Conservation (phyloP, 495 filamentous ascomycete genomes). For the Penicillium salamii region DNA sequence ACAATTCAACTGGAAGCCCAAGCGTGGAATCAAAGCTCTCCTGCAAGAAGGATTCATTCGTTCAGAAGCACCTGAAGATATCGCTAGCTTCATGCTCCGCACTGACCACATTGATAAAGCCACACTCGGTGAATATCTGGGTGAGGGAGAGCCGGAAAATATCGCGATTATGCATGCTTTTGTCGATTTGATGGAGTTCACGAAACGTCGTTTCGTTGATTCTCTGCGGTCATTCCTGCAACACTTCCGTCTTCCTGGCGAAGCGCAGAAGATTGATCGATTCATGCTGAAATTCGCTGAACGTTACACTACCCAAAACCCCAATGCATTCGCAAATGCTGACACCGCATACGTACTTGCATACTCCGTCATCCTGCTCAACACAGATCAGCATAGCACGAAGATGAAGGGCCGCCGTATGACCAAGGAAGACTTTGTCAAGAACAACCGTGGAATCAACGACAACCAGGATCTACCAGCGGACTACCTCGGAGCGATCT, state of each 20-base stretch:
- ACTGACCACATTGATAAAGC: constrained; percentile 82
- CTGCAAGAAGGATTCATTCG: constrained; percentile 82
- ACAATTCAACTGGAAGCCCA: constrained; percentile 98
- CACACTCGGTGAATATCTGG: constrained; percentile 90
- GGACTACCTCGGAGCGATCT: constrained; percentile 87
- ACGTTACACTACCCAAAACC: constrained; percentile 89
- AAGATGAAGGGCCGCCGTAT: constrained; percentile 81
- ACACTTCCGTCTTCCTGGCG: constrained; percentile 90
- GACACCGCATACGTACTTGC: constrained; percentile 95
- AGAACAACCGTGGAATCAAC: constrained; percentile 98
- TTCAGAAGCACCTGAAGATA: constrained; percentile 71
- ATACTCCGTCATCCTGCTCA: constrained; percentile 95
- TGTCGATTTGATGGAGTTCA: constrained; percentile 92
- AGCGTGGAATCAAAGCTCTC: constrained; percentile 83
- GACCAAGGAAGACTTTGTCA: constrained; percentile 96
- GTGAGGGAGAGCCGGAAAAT: constrained; percentile 87
- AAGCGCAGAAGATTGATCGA: constrained; percentile 98
- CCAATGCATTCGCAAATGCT: constrained; percentile 95
- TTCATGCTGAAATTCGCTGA: constrained; percentile 99
- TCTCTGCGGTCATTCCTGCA: constrained; percentile 88
- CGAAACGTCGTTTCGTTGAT: constrained; percentile 90
- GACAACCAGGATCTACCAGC: constrained; percentile 91
- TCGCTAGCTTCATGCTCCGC: constrained; percentile 76
- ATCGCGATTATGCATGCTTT: constrained; percentile 98
- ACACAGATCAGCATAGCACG: constrained; percentile 89